Evolutionary conservation across 345 rosid species (phyloP), one percentile per base, ranked within the genome.

Genomic region (Eucalyptus camaldulensis): DNA sequence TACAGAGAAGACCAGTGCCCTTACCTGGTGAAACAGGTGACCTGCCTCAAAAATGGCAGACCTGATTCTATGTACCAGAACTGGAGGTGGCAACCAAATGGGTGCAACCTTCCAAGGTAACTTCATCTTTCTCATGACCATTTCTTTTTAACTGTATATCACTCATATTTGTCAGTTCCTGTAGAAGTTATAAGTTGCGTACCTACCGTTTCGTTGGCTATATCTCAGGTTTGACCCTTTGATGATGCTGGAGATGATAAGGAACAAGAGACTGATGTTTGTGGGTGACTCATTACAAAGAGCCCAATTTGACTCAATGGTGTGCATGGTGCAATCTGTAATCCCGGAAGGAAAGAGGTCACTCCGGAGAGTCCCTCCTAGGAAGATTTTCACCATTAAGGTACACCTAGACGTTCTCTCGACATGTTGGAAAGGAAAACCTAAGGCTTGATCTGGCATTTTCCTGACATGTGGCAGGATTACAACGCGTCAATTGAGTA

Each of bases 271-370:
- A 85, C 88, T 97, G 86, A 96, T 97, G 99, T 96, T 96, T 80
- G 91, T 97, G 87, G 99, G 99, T 89, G 99, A 97, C 91, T 97
- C 99, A 1, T 96, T 97, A 72, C 98, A 96, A 88, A 95, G 99
- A 95, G 93, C 96, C 14, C 97, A 96, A 50, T 97, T 97, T 88
- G 99, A 97, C 91, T 97, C 99, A 4, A 95, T 97, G 97, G 93
- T 95, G 13, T 96, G 99, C 87, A 92, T 96, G 95, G 90, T 96
- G 31, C 99, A 97, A 87, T 95, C 98, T 76, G 96, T 93, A 2
- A 95, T 96, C 92, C 99, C 98, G 51, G 90, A 94, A 13, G 95
- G 93, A 12, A 94, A 94, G 92, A 96, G 92, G 91, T 93, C 96
- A 4, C 94, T 97, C 43, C 92, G 92, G 87, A 95, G 95, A 91